Conservation (phyloP, 2,329 filamentous ascomycete genomes). For the Colletotrichum lupini region DNA sequence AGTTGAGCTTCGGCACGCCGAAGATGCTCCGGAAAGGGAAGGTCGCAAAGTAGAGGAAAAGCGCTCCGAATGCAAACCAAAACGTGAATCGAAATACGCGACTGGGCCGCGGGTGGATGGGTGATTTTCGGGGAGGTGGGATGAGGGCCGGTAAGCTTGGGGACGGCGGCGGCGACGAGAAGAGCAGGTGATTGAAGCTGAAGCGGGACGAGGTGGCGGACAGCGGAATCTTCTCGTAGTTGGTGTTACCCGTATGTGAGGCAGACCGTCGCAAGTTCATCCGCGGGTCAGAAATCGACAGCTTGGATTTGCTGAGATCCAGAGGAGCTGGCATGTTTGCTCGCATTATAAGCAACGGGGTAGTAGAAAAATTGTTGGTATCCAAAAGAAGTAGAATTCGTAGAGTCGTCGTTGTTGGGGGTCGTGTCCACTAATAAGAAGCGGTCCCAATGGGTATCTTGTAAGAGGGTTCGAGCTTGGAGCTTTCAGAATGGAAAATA, state of each 20-base stretch:
- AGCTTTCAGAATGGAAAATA: conserved; percentile 28
- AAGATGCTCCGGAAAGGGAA: conserved; percentile 45
- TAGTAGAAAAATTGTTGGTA: conserved; percentile 17
- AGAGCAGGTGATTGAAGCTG: conserved; percentile 74
- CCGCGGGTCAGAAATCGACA: conserved; percentile 64
- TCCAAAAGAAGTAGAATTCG: conserved; percentile 27
- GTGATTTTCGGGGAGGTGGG: conserved; percentile 72
- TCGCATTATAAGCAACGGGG: conserved; percentile 29
- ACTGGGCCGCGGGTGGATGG: conserved; percentile 65
- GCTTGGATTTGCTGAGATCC: conserved; percentile 57
- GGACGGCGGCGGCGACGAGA: conserved; percentile 75
- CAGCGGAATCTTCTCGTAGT: conserved; percentile 61
- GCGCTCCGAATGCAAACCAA: conserved; percentile 61
- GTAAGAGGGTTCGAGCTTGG: conserved; percentile 11
- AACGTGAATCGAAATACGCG: conserved; percentile 67
- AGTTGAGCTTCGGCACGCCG: conserved; percentile 48
- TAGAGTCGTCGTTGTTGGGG: conserved; percentile 21
- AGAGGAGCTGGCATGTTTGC: conserved; percentile 58
- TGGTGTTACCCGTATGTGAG: conserved; percentile 58
- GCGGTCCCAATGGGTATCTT: conserved; percentile 32
- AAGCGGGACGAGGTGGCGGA: conserved; percentile 73
- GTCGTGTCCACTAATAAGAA: conserved; percentile 16
- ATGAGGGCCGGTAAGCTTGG: conserved; percentile 76
- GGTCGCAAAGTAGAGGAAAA: conserved; percentile 62
- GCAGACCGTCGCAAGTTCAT: conserved; percentile 69